These are phyloP conservation scores for Trichosporon faecale DNA, from an alignment of 1,284 basidiomycete genomes.

Conservation along the genomic window DNA sequence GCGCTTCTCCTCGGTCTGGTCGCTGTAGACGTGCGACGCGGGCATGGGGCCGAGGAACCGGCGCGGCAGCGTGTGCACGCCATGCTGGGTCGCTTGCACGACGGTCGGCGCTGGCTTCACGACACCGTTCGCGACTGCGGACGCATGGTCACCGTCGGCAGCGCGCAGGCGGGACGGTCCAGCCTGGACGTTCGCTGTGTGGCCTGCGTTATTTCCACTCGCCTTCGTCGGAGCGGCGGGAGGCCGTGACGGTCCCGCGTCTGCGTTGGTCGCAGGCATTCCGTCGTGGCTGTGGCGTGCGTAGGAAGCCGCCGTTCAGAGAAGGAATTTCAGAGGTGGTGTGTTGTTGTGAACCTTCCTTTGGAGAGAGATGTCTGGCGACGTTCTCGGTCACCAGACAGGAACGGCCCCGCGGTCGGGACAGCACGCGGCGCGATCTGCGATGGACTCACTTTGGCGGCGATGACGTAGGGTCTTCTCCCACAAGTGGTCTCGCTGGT, in stretches of 20 bases:
- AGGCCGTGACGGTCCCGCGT: background rate
- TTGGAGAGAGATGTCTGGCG: no score
- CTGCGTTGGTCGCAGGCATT: background rate
- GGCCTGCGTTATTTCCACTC: background rate
- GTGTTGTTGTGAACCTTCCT: background rate
- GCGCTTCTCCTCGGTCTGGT: conserved; percentile 27
- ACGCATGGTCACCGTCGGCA: background rate
- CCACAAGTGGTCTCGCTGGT: background rate
- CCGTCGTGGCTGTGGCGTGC: background rate
- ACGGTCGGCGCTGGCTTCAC: conserved; percentile 36
- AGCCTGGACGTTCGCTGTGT: background rate
- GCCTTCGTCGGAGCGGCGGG: background rate
- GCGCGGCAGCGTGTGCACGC: conserved; percentile 34
- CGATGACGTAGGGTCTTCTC: background rate
- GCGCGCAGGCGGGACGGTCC: background rate
- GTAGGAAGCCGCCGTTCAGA: background rate
- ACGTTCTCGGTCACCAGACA: no score
- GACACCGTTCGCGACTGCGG: background rate
- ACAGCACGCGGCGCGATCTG: background rate
- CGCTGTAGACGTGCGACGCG: conserved; percentile 29
- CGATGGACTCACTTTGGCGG: no score
- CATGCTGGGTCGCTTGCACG: conserved; percentile 29
- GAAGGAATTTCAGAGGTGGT: background rate
- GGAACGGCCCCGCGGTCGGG: no score
- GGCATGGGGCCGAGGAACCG: conserved; percentile 48